phyloP scores from a whole-genome alignment of 2,329 filamentous ascomycete species.

The Talaromyces rugulosus region DNA sequence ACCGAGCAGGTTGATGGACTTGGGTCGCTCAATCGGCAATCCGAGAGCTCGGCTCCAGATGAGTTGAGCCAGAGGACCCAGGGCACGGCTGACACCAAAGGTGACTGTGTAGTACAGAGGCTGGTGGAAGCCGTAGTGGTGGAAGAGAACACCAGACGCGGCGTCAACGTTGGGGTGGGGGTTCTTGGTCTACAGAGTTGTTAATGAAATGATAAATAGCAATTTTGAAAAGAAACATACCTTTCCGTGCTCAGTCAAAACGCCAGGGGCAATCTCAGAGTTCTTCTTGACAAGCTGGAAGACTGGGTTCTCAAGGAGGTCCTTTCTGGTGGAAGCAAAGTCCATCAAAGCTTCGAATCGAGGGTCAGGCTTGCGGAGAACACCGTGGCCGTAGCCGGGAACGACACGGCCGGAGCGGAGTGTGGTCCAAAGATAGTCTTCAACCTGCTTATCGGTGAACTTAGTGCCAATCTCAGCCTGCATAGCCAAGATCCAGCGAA shows the following conservation, averaged over 20 bases:
- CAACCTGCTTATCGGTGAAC: constrained; percentile 77
- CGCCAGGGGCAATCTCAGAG: constrained; percentile 82
- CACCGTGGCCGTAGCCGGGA: constrained; percentile 91
- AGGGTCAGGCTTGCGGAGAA: constrained; percentile 93
- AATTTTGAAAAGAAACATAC: constrained; percentile 28
- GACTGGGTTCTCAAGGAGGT: constrained; percentile 81
- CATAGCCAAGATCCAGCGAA: constrained; percentile 97
- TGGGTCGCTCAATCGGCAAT: constrained; percentile 92
- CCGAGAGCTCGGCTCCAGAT: constrained; percentile 95
- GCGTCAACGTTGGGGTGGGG: constrained; percentile 97
- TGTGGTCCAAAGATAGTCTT: constrained; percentile 85
- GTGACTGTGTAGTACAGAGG: constrained; percentile 86
- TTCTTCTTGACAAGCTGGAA: constrained; percentile 94
- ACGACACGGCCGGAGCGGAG: constrained; percentile 92
- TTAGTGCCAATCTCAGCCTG: constrained; percentile 75
- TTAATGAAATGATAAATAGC: neutral
- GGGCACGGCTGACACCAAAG: constrained; percentile 62
- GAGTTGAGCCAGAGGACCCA: constrained; percentile 88
- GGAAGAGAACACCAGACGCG: constrained; percentile 88
- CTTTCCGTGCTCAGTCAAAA: constrained; percentile 92
- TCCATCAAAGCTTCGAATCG: constrained; percentile 96
- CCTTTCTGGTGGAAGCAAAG: constrained; percentile 78
- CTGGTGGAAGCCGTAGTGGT: constrained; percentile 97
- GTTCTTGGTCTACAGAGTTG: constrained; percentile 68
- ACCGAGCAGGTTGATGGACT: constrained; percentile 92